Base-by-base conservation (phyloP, 148 eudicot genomes). In the Mesembryanthemum crystallinum region DNA sequence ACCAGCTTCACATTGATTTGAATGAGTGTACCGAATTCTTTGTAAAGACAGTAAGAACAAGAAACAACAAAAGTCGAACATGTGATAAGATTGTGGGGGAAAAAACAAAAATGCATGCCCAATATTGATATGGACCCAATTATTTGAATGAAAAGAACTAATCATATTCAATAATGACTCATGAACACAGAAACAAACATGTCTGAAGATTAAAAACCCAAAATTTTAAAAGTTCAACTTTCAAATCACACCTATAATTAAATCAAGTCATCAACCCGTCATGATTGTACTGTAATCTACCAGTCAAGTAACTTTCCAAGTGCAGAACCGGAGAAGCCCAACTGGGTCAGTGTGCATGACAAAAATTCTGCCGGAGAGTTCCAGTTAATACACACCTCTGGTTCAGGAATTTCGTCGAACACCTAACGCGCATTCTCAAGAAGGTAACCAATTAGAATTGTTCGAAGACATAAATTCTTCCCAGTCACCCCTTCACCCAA, bases 41-140 rank as follows among this genome's bases (percentile, higher is more conserved):
- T n/a, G n/a, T n/a, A n/a, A n/a, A n/a, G n/a, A n/a, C n/a, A n/a
- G 42, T 47, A 47, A 67, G 65, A 51, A 45, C 76, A 71, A 63
- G 2, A 33, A 71, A 78, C 13, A 63, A 27, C 76, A 78, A 64
- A 78, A 71, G 70, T 3, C 29, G 29, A 60, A 77, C 27, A 69
- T 43, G 28, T 59, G 59, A 42, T 76, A 55, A 14, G 57, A 33
- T 59, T 39, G 39, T 39, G 23, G 12, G n/a, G n/a, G n/a, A n/a
- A 62, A 62, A 12, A 37, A 29, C 27, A 35, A 42, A 64, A 64
- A 54, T 55, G 55, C 12, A 42, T 67, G n/a, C 37, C 73, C 73
- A 67, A 3, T 28, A 24, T 68, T 6, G 64, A 67, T 67, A 55
- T 52, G 32, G 61, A 64, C 49, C 61, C 51, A 45, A 45, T 45